Evolutionary conservation across 1,284 basidiomycete genomes (phyloP), one percentile per base, ranked within the genome.

Genomic region (Rhodotorula sp.): DNA sequence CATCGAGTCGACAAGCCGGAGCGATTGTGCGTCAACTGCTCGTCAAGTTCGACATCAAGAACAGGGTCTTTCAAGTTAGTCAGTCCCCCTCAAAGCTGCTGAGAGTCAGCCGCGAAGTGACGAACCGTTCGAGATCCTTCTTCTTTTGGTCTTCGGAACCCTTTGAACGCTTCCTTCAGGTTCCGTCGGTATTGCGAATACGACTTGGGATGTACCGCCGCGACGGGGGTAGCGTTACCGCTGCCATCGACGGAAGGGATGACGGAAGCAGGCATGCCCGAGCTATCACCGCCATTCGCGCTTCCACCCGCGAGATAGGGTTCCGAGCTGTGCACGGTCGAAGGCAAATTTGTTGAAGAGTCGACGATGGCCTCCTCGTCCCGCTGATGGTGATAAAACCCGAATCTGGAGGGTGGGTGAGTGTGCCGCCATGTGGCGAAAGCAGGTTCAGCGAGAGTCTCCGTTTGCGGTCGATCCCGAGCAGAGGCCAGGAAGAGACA

Each of bases 361-460:
- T 51, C 64, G 55, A 62, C 49, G 49, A 62, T 64, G 14, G 60
- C 57, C 24, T 66, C 64, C 20, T 69, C 60, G 64, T 69, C 64
- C 26, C 64, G 58, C 22, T 48, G 62, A 60, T 61, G 60, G 30
- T 33, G 54, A 48, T 67, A 60, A 37, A 67, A 67, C 48, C 66
- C 66, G 45, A 67, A 58, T 24, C 59, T 61, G 37, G 37, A 42
- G 37, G 37, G 37, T 10, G 37, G 10, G 37, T 42, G 37, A 42
- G 37, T 2, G 10, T 2, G 37, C 37, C 37, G 37, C 37, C 37
- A 14, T 22, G 17, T 24, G 0, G 12, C 26, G 24, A 14, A 15
- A 26, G 10, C 24, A 44, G 44, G 48, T 7, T n/a, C 22, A 22
- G 53, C 4, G 15, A 33, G 14, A n/a, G 6, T 30, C 20, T 12